Evolutionary conservation across 148 eudicot species (phyloP).

Genomic region (Chenopodium quinoa): DNA sequence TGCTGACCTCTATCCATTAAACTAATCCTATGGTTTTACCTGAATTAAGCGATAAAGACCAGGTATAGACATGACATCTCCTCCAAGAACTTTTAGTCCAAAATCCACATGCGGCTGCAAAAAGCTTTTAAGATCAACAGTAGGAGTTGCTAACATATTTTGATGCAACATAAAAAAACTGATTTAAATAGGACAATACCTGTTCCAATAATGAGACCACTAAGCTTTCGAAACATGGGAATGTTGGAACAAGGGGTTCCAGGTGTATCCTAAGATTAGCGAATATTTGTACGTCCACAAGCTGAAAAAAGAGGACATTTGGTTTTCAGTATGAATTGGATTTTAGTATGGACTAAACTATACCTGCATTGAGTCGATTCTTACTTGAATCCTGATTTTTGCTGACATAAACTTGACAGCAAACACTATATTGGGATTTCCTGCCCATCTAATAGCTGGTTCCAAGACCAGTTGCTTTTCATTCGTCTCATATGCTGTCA

Average conservation of each 20-base stretch:
- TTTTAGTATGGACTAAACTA: slow-evolving; percentile 3
- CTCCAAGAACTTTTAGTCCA: slow-evolving; percentile 78
- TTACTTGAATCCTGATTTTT: slow-evolving; percentile 68
- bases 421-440: slow-evolving; percentile 71
- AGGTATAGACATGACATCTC: slow-evolving; percentile 89
- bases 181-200: slow-evolving; percentile 31
- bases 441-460: slow-evolving; percentile 88
- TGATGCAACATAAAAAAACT: neutral
- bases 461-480: slow-evolving; percentile 83
- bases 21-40: slow-evolving; percentile 44
- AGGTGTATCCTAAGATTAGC: slow-evolving; percentile 63
- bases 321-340: slow-evolving; percentile 18
- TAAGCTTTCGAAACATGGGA: slow-evolving; percentile 78
- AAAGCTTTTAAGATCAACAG: slow-evolving; percentile 12
- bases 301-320: slow-evolving; percentile 42
- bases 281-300: slow-evolving; percentile 81
- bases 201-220: slow-evolving; percentile 72
- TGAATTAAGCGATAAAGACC: slow-evolving; percentile 85
- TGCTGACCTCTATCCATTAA: slow-evolving; percentile 23
- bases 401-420: slow-evolving; percentile 49
- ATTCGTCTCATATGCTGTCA: slow-evolving; percentile 74
- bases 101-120: slow-evolving; percentile 85
- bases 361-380: neutral
- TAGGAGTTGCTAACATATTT: neutral
- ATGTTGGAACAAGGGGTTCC: slow-evolving; percentile 79